A percentile compares a stretch with the other conserved stretches of the same genome.
phyloP scores from a whole-genome alignment of 192 early-diverging fungal genomes.

The Coemansia sp. region DNA sequence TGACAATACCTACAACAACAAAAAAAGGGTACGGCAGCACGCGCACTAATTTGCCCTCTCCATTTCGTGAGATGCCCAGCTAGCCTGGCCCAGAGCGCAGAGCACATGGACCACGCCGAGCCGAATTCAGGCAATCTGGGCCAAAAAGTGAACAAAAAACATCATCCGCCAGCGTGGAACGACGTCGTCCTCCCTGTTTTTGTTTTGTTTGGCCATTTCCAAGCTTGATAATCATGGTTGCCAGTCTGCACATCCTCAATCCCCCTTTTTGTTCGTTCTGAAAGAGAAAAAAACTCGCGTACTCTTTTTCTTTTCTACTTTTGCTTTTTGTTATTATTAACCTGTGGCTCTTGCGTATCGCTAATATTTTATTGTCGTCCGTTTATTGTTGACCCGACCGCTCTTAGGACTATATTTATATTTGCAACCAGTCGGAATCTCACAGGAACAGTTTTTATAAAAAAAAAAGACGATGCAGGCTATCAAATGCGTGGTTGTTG shows the following conservation, averaged over 20 bases:
- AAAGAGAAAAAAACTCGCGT: constrained; percentile 1
- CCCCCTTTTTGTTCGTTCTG: constrained; percentile 26
- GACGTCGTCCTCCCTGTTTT: neutral
- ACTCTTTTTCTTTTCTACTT: constrained; percentile 1
- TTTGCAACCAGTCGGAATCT: constrained; percentile 1
- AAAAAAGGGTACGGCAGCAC: too few species aligned
- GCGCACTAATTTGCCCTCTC: neutral
- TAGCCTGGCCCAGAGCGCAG: too few species aligned
- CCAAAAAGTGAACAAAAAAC: neutral
- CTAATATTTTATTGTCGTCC: constrained; percentile 10
- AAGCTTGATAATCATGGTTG: neutral
- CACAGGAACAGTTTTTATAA: neutral
- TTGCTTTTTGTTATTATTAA: constrained; percentile 5
- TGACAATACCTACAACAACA: too few species aligned
- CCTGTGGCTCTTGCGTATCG: neutral
- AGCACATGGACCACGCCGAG: neutral
- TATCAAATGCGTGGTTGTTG: constrained; percentile 86
- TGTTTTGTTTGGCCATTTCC: constrained; percentile 8
- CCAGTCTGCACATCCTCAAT: constrained; percentile 1
- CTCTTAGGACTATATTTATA: constrained; percentile 14
- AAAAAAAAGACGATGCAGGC: constrained; percentile 65
- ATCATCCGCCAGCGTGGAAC: neutral
- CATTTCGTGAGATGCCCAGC: neutral
- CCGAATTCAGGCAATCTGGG: constrained; percentile 1
- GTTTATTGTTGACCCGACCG: constrained; percentile 56